Evolutionary conservation across 257 asterid genomes (phyloP), one percentile per base, ranked within the genome.

Genomic region (Solanum chiquidenum): DNA sequence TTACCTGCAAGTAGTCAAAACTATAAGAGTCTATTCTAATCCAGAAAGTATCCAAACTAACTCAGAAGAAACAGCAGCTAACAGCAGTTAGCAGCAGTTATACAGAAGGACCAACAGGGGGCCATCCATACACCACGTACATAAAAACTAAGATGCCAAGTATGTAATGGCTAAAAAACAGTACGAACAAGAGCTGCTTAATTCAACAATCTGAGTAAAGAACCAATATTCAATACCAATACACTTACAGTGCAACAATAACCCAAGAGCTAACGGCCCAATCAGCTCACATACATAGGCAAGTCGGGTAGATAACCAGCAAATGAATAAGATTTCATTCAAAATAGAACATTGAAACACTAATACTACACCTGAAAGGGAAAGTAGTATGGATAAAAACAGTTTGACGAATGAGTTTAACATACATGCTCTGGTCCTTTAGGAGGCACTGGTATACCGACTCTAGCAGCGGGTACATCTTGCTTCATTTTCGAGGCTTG

Each of bases 401-500:
- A 86, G 11, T 72, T 35, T 42, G 29, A 60, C 29, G 60, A 60
- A 88, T 66, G 74, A 83, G 83, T 42, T 40, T 35, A 86, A 91
- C 98, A 86, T 94, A 94, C 99, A 40, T 91, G 93, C 52, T 93
- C 95, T 79, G 92, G 94, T 86, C 93, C 94, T 92, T 88, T 95
- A 77, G 96, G 98, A 66, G 98, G 96, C 87, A 87, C 76, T 9
- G 98, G 95, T 64, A 94, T 73, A 90, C 90, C 89, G 84, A 91
- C 87, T 89, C 94, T 92, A 89, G 93, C 91, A 87, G 93, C 87
- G 86, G 94, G 90, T 80, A 85, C 80, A 68, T 89, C 92, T 72
- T 91, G 95, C 90, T 75, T 93, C 58, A 89, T 89, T 90, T 85
- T 89, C 37, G 91, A 88, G 29, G 93, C 89, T 74, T 91, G 90